Evolutionary conservation across 495 filamentous ascomycete species (phyloP).

Genomic region (Neurospora terricola): DNA sequence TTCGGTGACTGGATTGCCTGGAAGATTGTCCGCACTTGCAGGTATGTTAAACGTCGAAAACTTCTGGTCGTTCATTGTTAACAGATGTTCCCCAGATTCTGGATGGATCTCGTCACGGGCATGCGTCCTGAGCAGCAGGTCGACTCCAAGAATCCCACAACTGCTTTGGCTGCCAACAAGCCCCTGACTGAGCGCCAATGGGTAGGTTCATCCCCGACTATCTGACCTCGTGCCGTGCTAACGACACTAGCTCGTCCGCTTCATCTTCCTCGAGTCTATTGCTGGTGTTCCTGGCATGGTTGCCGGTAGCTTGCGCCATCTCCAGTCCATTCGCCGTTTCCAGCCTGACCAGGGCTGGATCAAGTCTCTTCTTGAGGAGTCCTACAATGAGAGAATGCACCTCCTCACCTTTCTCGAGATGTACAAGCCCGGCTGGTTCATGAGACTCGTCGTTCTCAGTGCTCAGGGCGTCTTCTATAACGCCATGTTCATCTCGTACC

Average conservation of each 20-base stretch:
- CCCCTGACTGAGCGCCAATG: conserved; percentile 40
- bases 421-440: conserved; percentile 82
- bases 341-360: conserved; percentile 98
- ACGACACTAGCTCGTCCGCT: conserved; percentile 50
- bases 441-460: conserved; percentile 75
- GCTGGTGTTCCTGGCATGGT: conserved; percentile 97
- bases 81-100: conserved; percentile 22
- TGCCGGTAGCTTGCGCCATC: conserved; percentile 81
- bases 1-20: conserved; percentile 37
- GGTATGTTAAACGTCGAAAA: conserved; percentile 8
- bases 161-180: conserved; percentile 28
- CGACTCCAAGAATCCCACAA: conserved; percentile 37
- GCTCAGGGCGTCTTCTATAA: conserved; percentile 90
- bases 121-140: conserved; percentile 33
- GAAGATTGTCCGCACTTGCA: conserved; percentile 30
- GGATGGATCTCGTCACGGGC: conserved; percentile 37
- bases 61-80: neutral
- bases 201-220: conserved; percentile 13
- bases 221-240: neutral
- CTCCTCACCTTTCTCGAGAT: conserved; percentile 91
- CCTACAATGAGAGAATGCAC: conserved; percentile 95
- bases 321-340: conserved; percentile 71
- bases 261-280: conserved; percentile 89
- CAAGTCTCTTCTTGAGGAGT: conserved; percentile 87
- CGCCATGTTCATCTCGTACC: conserved; percentile 79